A percentile compares a stretch with the other conserved stretches of the same genome.
Evolutionary conservation across 768 basidiomycete genomes (phyloP).

Genomic region (Amanita fuliginea): DNA sequence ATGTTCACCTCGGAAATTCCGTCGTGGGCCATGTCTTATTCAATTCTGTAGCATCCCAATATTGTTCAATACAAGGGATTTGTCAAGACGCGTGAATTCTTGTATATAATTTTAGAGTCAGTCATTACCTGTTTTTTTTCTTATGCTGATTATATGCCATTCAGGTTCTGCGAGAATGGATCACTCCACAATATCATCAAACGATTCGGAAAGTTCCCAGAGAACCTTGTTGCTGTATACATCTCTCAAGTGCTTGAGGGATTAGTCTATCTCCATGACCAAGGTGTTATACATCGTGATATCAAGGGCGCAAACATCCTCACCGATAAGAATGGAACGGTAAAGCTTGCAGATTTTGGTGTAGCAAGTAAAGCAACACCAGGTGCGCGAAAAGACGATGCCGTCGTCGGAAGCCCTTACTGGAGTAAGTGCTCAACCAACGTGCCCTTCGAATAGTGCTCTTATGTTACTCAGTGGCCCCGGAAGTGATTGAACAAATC

Average conservation of each 20-base stretch:
- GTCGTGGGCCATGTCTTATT: neutral
- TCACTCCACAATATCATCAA: slow-evolving; percentile 93
- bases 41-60: slow-evolving; percentile 64
- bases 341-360: slow-evolving; percentile 99
- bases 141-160: neutral
- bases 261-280: slow-evolving; percentile 93
- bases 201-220: slow-evolving; percentile 97
- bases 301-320: slow-evolving; percentile 99
- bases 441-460: neutral
- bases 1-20: slow-evolving; percentile 15
- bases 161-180: slow-evolving; percentile 94
- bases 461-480: slow-evolving; percentile 60
- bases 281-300: slow-evolving; percentile 98
- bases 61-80: slow-evolving; percentile 99
- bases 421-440: slow-evolving; percentile 62
- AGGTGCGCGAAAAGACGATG: slow-evolving; percentile 62
- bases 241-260: slow-evolving; percentile 95
- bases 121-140: slow-evolving; percentile 14
- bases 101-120: slow-evolving; percentile 95
- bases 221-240: slow-evolving; percentile 92
- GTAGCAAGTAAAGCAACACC: slow-evolving; percentile 77
- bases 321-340: slow-evolving; percentile 96
- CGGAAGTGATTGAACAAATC: slow-evolving; percentile 96
- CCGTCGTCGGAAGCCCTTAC: slow-evolving; percentile 96
- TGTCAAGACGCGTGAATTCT: slow-evolving; percentile 85